phyloP scores from a whole-genome alignment of 139 green algal species.

The Coccomyxa sp. region DNA sequence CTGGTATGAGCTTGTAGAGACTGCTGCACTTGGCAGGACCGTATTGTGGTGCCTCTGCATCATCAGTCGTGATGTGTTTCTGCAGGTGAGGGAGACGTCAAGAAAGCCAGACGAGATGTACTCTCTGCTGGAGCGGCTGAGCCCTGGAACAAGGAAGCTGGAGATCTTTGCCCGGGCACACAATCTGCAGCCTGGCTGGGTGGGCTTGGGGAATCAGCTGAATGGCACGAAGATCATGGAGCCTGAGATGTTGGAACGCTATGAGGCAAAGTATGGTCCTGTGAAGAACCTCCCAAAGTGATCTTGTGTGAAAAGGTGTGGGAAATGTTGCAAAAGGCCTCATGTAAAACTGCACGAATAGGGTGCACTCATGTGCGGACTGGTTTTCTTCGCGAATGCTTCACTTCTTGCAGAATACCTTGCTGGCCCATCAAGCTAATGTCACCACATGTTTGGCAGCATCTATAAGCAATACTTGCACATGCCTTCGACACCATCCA shows the following conservation, averaged over 20 bases:
- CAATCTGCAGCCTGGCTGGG: slow-evolving; percentile 75
- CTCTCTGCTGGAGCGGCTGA: slow-evolving; percentile 71
- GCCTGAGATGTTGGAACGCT: slow-evolving; percentile 18
- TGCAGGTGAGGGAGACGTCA: slow-evolving; percentile 60
- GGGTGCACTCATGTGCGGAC: no score
- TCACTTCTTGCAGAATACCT: no score
- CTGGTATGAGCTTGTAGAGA: neutral
- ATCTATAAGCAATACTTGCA: no score
- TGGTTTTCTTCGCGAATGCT: no score
- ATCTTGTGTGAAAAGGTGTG: no score
- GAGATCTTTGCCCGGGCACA: slow-evolving; percentile 71
- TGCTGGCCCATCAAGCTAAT: no score
- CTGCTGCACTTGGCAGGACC: neutral
- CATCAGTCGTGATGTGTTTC: neutral
- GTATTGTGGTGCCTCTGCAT: neutral
- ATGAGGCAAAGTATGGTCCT: slow-evolving; percentile 14
- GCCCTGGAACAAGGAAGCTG: slow-evolving; percentile 65
- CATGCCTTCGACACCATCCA: no score
- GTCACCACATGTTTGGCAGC: no score
- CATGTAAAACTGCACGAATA: no score
- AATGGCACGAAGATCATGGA: slow-evolving; percentile 32
- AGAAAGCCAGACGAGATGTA: slow-evolving; percentile 90
- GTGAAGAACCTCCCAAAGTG: neutral
- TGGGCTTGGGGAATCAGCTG: slow-evolving; percentile 81
- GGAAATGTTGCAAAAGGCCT: no score